These are phyloP conservation scores for Xylaria sp. DNA, from an alignment of 495 filamentous ascomycete species.

Conservation along the genomic window DNA sequence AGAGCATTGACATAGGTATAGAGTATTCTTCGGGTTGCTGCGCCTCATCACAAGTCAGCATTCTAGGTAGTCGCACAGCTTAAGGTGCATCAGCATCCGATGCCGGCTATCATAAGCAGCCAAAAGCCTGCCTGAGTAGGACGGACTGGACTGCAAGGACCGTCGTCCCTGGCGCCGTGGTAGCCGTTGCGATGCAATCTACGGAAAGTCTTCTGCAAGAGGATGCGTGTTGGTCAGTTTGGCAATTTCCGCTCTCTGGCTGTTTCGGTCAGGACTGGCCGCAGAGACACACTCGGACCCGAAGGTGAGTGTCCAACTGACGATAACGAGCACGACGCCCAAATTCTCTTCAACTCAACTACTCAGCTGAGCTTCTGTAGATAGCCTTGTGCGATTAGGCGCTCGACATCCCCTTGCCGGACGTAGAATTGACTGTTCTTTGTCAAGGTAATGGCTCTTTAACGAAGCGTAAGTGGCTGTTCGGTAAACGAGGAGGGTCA, in stretches of 20 bases:
- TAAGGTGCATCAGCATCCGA: slow-evolving; percentile 16
- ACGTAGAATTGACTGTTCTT: slow-evolving; percentile 99
- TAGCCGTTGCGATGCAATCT: neutral
- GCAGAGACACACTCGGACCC: neutral
- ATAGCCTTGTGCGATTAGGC: slow-evolving; percentile 96
- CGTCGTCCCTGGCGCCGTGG: neutral
- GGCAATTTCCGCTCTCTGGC: neutral
- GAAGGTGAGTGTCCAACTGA: neutral
- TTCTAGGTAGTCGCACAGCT: slow-evolving; percentile 3
- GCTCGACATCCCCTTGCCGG: slow-evolving; percentile 93
- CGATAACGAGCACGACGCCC: neutral
- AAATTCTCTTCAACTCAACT: neutral
- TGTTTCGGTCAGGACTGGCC: neutral
- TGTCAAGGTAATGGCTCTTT: slow-evolving; percentile 90
- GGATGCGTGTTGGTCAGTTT: neutral
- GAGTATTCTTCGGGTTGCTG: neutral
- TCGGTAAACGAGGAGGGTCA: slow-evolving; percentile 17
- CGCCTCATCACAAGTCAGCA: neutral
- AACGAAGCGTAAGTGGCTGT: slow-evolving; percentile 32
- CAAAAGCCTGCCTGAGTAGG: neutral
- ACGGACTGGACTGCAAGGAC: neutral
- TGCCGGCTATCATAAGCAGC: neutral
- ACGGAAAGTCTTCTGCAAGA: neutral
- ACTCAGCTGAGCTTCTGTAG: slow-evolving; percentile 85
- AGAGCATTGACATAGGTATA: neutral